Evolutionary conservation across 805 yeast genomes (phyloP), one percentile per base, ranked within the genome.

Genomic region (Cyberlindnera lachancei): DNA sequence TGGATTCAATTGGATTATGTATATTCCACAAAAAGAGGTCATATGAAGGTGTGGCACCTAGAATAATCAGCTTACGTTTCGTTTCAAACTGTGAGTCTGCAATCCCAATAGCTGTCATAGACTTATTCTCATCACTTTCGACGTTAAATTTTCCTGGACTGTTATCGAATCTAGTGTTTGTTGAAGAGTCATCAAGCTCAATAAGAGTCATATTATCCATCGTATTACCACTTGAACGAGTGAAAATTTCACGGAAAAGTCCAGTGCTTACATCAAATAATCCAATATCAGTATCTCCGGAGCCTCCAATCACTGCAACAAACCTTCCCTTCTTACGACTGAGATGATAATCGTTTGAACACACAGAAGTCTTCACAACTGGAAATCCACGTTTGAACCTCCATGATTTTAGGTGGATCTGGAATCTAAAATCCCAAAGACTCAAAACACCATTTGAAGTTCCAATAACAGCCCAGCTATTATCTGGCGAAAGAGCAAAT

Each of bases 381-480:
- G 79, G 71, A 15, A 50, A 55, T 4, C 64, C 63, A 11, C 63
- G 59, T 25, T 65, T 69, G 27, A 85, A 66, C 8, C 69, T 68
- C 75, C 86, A 81, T 1, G 79, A 62, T 38, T 70, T 76, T 22
- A 85, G 59, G 25, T 70, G 59, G 0, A 80, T 37, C 22, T 65
- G 65, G 52, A 86, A 84, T 33, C 94, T 61, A 22, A 83, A 42
- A 53, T 87, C 96, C 94, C 95, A 87, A 12, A 90, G 56, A 41
- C 75, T 77, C 19, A 92, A 50, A 1, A 79, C 59, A 1, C 96
- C 96, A 24, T 68, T 70, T 0, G 71, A 59, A 0, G 96, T 84
- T 0, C 96, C 96, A 3, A 80, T 50, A 7, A 84, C 52, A 2
- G 84, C 51, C 85, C 95, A 85, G 5, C 69, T 59, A 17, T 62